Percentiles rank a stretch among this genome's conserved stretches.
Conservation (phyloP, 176 grass and related monocot genomes). For the Oryza meyeriana region DNA sequence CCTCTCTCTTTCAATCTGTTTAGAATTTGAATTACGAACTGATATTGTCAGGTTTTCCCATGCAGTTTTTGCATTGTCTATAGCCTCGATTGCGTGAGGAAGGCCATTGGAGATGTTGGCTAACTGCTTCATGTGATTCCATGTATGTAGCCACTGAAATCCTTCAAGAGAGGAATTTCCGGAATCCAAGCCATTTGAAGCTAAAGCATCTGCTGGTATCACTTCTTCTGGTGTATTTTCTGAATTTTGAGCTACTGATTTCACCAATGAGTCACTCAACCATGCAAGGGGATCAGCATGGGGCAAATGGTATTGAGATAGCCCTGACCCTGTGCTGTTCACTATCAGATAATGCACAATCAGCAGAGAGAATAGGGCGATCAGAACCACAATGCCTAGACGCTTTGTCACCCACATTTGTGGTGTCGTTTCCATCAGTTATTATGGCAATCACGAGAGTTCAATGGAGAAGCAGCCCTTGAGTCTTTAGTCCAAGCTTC, state of each 20-base stretch:
- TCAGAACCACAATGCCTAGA: conserved; percentile 26
- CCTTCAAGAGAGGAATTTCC: conserved; percentile 37
- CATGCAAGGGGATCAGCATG: conserved; percentile 42
- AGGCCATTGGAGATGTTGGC: conserved; percentile 46
- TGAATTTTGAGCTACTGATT: conserved; percentile 34
- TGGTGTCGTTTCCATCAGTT: neutral
- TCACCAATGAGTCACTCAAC: conserved; percentile 22
- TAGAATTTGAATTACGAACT: conserved; percentile 38
- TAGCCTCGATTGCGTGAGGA: conserved; percentile 63
- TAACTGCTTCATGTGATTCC: conserved; percentile 63
- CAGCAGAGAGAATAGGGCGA: conserved; percentile 58
- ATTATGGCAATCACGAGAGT: neutral
- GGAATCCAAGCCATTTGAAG: conserved; percentile 23
- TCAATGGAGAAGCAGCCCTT: neutral
- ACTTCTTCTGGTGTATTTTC: neutral
- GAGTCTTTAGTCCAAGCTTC: neutral
- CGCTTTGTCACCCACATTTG: conserved; percentile 58
- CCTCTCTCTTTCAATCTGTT: conserved; percentile 21
- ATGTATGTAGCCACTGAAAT: conserved; percentile 55
- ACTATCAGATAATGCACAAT: conserved; percentile 56
- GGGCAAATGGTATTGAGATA: conserved; percentile 36
- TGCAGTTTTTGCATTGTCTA: conserved; percentile 61
- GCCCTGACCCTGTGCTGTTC: conserved; percentile 34
- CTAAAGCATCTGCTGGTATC: conserved; percentile 12
- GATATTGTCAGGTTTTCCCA: conserved; percentile 60